Evolutionary conservation across 441 rosid genomes (phyloP).

Genomic region (Populus tomentosa): DNA sequence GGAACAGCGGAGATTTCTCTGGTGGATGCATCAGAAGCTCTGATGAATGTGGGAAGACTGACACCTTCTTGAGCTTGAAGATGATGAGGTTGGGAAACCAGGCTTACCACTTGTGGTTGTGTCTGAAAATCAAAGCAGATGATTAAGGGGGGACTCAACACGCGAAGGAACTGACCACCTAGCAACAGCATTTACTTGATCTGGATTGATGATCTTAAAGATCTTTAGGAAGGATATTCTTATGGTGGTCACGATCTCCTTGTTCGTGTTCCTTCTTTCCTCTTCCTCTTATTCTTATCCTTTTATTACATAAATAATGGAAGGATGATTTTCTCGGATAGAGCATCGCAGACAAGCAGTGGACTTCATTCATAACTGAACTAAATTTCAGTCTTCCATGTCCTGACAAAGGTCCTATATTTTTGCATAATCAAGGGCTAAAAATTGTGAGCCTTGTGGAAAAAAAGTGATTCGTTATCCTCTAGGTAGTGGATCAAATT

Average conservation of each 20-base stretch:
- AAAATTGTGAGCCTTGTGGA: conserved; percentile 48
- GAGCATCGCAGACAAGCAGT: not conserved
- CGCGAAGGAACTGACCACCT: not conserved
- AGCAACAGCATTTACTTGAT: conserved; percentile 38
- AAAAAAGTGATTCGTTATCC: conserved; percentile 55
- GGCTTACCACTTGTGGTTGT: conserved; percentile 21
- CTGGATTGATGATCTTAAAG: conserved; percentile 47
- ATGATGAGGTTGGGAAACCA: conserved; percentile 43
- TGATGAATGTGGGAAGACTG: conserved; percentile 25
- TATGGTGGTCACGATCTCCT: conserved; percentile 27
- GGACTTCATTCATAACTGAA: not conserved
- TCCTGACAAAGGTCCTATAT: not conserved
- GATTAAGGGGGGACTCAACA: not conserved
- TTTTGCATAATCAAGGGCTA: conserved; percentile 39
- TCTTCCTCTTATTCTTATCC: not conserved
- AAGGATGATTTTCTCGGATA: not conserved
- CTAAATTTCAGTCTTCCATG: not conserved
- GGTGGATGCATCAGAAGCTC: conserved; percentile 48
- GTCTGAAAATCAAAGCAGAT: conserved; percentile 38
- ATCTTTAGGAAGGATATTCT: conserved; percentile 38
- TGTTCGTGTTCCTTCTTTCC: conserved; percentile 27
- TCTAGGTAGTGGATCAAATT: conserved; percentile 48
- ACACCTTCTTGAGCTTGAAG: conserved; percentile 36
- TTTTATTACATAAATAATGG: not conserved
- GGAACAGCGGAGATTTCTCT: conserved; percentile 38